Base-by-base conservation (phyloP, 768 basidiomycete genomes). In the Termitomyces bulborhizus region DNA sequence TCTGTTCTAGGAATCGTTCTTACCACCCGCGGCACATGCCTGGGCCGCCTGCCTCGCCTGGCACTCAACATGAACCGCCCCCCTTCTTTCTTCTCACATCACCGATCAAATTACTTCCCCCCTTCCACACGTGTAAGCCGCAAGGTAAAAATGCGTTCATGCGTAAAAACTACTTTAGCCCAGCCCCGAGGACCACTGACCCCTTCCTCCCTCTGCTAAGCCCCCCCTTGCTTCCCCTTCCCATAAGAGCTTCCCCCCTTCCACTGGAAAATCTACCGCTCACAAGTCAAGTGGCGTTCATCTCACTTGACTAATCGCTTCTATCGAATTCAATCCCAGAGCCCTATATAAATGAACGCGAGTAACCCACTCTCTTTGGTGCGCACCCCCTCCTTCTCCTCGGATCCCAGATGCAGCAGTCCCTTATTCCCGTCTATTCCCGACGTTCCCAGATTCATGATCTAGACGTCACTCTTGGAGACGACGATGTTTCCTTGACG, bases 51-150 rank as follows among this genome's bases (percentile, higher is more conserved):
- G 34, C 34, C 34, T 34, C 34, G 34, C 34, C 34, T 34, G 34
- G 34, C 34, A 34, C 34, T 12, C 34, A 57, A 63, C 58, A 66
- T 62, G 51, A 59, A 56, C 63, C 47, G 47, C 49, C 34, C 34
- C 34, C 12, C 34, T 34, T 34, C 34, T 34, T 34, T 47, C 65
- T 64, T 64, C 62, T 65, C 65, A 60, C 66, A 71, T 69, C 63
- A 66, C 60, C 59, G 62, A 69, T 69, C 66, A 65, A 34, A 34
- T 34, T 34, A 34, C 34, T 34, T 34, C 32, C 8, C 32, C 32
- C 32, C 32, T 32, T 32, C 7, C 62, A 69, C 76, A 77, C 76
- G 76, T 76, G 76, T 68, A 67, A 68, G 56, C 66, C 73, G 69
- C 71, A 75, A 72, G 77, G 73, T 73, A 66, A 65, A 55, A 55